Percentiles rank a stretch among this genome's conserved stretches.
Conservation (phyloP, 176 grass and related monocot genomes). For the Elaeis guineensis region DNA sequence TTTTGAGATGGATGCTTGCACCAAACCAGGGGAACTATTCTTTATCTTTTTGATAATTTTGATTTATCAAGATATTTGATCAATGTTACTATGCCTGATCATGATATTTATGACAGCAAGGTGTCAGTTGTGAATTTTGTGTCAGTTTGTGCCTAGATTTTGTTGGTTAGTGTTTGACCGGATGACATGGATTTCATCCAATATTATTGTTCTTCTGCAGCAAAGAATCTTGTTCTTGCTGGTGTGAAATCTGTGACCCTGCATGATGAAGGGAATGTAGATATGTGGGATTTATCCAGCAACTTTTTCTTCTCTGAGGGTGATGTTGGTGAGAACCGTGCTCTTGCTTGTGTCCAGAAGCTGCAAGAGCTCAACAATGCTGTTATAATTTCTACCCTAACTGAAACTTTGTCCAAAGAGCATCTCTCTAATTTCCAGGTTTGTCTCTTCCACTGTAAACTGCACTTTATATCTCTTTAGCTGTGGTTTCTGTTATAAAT, state of each 20-base stretch:
- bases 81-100: too few species aligned
- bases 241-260: constrained; percentile 78
- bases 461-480: too few species aligned
- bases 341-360: constrained; percentile 49
- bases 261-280: constrained; percentile 57
- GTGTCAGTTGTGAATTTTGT: too few species aligned
- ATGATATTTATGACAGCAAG: too few species aligned
- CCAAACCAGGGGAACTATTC: too few species aligned
- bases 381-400: constrained; percentile 51
- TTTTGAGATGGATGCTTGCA: too few species aligned
- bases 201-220: constrained; percentile 29
- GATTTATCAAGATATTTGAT: too few species aligned
- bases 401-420: constrained; percentile 46
- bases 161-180: too few species aligned
- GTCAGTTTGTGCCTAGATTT: too few species aligned
- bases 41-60: too few species aligned
- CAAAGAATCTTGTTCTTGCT: constrained; percentile 77
- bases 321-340: constrained; percentile 65
- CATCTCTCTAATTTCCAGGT: constrained; percentile 75
- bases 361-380: constrained; percentile 86
- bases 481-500: too few species aligned
- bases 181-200: not conserved
- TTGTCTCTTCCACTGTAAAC: too few species aligned
- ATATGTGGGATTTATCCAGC: constrained; percentile 76
- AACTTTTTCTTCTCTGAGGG: constrained; percentile 79